phyloP scores from a whole-genome alignment of 768 basidiomycete genomes.

The Mycena galericulata region DNA sequence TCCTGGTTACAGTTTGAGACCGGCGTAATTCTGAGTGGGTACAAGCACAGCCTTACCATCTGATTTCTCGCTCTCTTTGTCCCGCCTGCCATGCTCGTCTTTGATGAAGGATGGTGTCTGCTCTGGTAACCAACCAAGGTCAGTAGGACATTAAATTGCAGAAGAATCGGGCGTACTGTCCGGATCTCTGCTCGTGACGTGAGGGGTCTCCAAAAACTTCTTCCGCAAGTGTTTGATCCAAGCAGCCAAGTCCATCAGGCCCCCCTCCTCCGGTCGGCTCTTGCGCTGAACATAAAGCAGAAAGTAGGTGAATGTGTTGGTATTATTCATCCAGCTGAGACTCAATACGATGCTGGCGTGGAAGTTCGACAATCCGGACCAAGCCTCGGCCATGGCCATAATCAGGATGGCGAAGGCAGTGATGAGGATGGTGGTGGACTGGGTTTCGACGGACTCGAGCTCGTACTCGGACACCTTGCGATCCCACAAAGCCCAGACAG shows the following conservation, averaged over 20 bases:
- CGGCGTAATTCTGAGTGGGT: too few relatives aligned
- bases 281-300: conserved; percentile 18
- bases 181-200: too few relatives aligned
- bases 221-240: conserved; percentile 7
- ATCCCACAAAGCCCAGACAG: conserved; percentile 36
- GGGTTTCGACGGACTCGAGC: conserved; percentile 18
- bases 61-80: not conserved
- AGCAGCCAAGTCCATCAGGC: not conserved
- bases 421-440: conserved; percentile 22
- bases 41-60: not conserved
- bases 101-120: too few relatives aligned
- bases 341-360: conserved; percentile 9
- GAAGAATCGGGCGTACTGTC: too few relatives aligned
- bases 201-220: not conserved
- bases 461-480: conserved; percentile 32
- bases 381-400: not conserved
- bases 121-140: too few relatives aligned
- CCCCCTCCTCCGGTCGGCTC: not conserved
- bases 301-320: conserved; percentile 17
- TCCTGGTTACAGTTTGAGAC: not conserved
- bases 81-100: too few relatives aligned
- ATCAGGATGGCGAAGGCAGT: conserved; percentile 21
- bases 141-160: not conserved
- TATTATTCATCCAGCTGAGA: too few relatives aligned
- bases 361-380: conserved; percentile 5